A percentile compares a stretch with the other conserved stretches of the same genome.
Conservation (phyloP, 305 asterid species). For the Solanum hybrid region DNA sequence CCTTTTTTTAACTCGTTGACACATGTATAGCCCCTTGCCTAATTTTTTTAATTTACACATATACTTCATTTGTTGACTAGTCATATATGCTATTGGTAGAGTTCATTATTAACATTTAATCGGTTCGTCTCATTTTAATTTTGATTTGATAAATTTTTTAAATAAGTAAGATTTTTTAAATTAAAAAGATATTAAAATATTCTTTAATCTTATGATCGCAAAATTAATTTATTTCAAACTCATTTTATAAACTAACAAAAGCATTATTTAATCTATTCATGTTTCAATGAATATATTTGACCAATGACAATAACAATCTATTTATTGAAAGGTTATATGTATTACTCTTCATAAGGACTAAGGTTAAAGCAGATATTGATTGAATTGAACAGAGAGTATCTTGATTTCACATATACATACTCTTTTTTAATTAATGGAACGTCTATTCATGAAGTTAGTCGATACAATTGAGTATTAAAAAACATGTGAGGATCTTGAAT, state of each 20-base stretch:
- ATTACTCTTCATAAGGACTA: background rate
- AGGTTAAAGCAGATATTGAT: background rate
- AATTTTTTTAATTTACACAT: background rate
- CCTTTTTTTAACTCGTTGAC: background rate
- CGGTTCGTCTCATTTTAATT: background rate
- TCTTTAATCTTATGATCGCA: background rate
- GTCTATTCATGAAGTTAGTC: background rate
- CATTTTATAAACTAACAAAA: background rate
- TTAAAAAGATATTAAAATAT: background rate
- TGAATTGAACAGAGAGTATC: background rate
- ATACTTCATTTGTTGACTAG: background rate
- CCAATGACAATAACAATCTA: background rate
- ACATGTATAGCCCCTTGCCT: background rate
- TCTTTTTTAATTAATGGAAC: background rate
- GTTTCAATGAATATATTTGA: background rate
- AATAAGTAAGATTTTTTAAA: background rate
- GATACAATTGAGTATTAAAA: background rate
- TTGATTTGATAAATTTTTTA: rapidly evolving
- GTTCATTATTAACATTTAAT: background rate
- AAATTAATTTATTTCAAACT: background rate
- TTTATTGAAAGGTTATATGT: background rate
- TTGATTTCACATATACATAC: background rate
- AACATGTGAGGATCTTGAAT: background rate
- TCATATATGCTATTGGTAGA: background rate
- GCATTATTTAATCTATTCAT: background rate